Base-by-base conservation (phyloP, 441 rosid species). In the Biscutella laevigata region DNA sequence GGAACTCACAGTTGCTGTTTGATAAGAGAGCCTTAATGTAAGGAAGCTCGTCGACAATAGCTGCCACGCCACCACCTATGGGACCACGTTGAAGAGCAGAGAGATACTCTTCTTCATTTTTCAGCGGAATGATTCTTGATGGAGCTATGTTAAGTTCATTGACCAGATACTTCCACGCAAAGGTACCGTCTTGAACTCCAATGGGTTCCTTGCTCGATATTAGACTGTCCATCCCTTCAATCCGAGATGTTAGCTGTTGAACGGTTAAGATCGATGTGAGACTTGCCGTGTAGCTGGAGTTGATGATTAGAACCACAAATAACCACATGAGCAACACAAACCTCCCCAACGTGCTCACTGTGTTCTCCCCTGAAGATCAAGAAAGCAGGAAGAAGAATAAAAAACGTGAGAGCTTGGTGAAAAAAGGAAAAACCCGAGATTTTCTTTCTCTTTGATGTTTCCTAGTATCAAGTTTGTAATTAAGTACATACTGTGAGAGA, bases 271-370 rank as follows among this genome's bases (percentile, higher is more conserved):
- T 85, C 27, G 98, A 91, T 8, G 94, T 91, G 77, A 91, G 78
- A 67, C 96, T 91, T 21, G 96, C 98, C 0, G 96, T 91, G 76
- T 88, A 91, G 76, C 98, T 91, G 54, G 96, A 91, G 64, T 91
- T 91, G 78, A 91, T 91, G 41, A 91, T 83, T 69, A 91, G 66
- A 58, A 91, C 98, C 17, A 91, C 89, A 35, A 83, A 91, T 38
- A 91, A 74, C 98, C 96, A 91, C 59, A 91, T 65, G 71, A 91
- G 78, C 58, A 91, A 74, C 59, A 91, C 96, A 65, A 80, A 38
- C 36, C 98, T 83, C 11, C 95, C 98, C 66, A 83, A 61, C 36
- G 86, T 60, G 77, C 98, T 83, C 69, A 80, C 76, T 0, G 95
- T 88, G 70, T 82, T 91, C 83, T 91, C 98, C 50, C 95, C 98